phyloP scores from a whole-genome alignment of 1,139 yeast species.

The Kurtzmaniella quercitrusa region DNA sequence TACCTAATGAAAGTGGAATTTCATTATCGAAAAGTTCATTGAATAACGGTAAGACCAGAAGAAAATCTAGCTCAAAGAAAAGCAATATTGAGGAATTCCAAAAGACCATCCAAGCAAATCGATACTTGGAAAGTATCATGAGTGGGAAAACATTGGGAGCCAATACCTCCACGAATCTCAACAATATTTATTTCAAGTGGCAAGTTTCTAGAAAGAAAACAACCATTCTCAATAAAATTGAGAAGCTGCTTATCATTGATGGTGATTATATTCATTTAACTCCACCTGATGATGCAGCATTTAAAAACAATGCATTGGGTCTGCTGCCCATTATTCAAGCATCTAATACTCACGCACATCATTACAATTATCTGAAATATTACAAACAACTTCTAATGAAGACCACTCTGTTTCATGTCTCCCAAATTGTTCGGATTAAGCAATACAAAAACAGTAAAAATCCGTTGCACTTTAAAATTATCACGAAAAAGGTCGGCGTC shows the following conservation, averaged over 20 bases:
- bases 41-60: neutral
- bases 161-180: constrained; percentile 33
- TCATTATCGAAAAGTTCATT: neutral
- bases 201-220: constrained; percentile 87
- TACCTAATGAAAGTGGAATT: constrained; percentile 1
- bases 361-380: constrained; percentile 48
- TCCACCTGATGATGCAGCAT: constrained; percentile 59
- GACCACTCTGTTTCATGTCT: constrained; percentile 82
- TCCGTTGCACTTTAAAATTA: constrained; percentile 77
- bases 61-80: constrained; percentile 1
- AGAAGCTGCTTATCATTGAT: constrained; percentile 80
- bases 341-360: constrained; percentile 39
- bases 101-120: constrained; percentile 16
- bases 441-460: constrained; percentile 63
- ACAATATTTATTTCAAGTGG: constrained; percentile 49
- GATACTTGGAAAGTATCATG: constrained; percentile 35
- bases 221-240: constrained; percentile 77
- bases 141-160: constrained; percentile 24
- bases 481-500: constrained; percentile 58
- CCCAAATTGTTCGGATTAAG: constrained; percentile 72
- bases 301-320: constrained; percentile 42
- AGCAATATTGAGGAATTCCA: constrained; percentile 4
- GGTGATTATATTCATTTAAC: constrained; percentile 90
- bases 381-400: constrained; percentile 52
- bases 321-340: constrained; percentile 6